Percentiles rank a stretch among this genome's conserved stretches.
These are phyloP conservation scores for Ustilago crameri DNA, from an alignment of 1,284 basidiomycete species.

Conservation along the genomic window DNA sequence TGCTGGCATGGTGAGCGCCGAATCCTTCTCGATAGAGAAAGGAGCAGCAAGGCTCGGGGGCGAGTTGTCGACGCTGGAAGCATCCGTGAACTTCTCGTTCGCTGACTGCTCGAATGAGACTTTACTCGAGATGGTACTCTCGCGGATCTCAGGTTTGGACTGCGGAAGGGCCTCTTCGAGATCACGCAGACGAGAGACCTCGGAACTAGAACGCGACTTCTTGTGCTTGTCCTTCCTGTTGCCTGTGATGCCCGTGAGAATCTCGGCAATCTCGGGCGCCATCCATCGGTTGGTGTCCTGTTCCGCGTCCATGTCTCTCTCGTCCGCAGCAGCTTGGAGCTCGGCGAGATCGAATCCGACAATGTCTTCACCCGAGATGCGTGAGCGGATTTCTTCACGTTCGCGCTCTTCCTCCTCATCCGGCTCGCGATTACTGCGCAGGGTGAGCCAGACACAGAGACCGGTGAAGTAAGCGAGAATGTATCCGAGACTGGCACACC, in stretches of 20 bases:
- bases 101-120: constrained; percentile 14
- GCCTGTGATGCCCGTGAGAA: constrained; percentile 36
- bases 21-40: constrained; percentile 19
- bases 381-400: constrained; percentile 43
- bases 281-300: constrained; percentile 38
- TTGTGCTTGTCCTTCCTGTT: constrained; percentile 42
- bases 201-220: constrained; percentile 12
- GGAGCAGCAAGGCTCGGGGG: not conserved
- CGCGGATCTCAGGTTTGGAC: constrained; percentile 15
- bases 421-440: constrained; percentile 55
- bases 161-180: constrained; percentile 23
- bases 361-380: constrained; percentile 45
- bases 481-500: constrained; percentile 56
- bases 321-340: constrained; percentile 35
- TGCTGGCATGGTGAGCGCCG: constrained; percentile 17
- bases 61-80: constrained; percentile 4
- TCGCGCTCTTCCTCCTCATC: constrained; percentile 49
- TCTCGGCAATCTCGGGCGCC: constrained; percentile 50
- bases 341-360: constrained; percentile 36
- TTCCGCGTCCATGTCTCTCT: constrained; percentile 26
- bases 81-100: constrained; percentile 6
- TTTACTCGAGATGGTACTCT: constrained; percentile 13
- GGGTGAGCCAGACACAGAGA: constrained; percentile 58
- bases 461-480: constrained; percentile 55
- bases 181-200: not conserved